Conservation (phyloP, 768 basidiomycete genomes). For the Rhodosporidiobolus odoratus region DNA sequence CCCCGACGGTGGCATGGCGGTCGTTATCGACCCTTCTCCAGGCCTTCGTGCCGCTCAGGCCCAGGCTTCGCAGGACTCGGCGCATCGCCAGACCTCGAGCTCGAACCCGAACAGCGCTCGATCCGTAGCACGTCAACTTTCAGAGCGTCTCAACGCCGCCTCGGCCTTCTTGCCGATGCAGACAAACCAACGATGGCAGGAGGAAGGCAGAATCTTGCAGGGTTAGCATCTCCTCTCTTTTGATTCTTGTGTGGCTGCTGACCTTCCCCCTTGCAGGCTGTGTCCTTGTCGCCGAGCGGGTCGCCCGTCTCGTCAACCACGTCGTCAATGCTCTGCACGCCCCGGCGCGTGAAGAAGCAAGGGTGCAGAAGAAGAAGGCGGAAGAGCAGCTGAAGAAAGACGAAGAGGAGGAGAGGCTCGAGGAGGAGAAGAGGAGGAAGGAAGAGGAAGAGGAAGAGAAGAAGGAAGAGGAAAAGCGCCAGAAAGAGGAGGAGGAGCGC, state of each 20-base stretch:
- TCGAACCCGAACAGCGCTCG: neutral
- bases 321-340: conserved; percentile 48
- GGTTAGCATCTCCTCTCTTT: conserved; percentile 23
- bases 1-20: conserved; percentile 34
- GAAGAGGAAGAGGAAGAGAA: conserved; percentile 16
- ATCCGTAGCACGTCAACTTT: conserved; percentile 27
- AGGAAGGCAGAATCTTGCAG: conserved; percentile 45
- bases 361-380: conserved; percentile 54
- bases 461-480: conserved; percentile 20
- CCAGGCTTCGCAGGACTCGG: neutral
- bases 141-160: conserved; percentile 35
- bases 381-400: conserved; percentile 43
- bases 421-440: conserved; percentile 24
- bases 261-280: conserved; percentile 13
- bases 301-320: conserved; percentile 41
- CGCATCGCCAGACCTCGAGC: neutral
- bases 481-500: conserved; percentile 42
- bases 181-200: conserved; percentile 48
- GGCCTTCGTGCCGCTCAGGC: conserved; percentile 14
- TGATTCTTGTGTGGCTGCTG: neutral
- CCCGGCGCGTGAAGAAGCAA: conserved; percentile 43
- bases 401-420: conserved; percentile 15
- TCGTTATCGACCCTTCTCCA: conserved; percentile 33
- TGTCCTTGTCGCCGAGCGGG: conserved; percentile 34
- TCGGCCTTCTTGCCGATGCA: conserved; percentile 44